Evolutionary conservation across 495 filamentous ascomycete genomes (phyloP), one percentile per base, ranked within the genome.

Genomic region (Neurospora pannonica): DNA sequence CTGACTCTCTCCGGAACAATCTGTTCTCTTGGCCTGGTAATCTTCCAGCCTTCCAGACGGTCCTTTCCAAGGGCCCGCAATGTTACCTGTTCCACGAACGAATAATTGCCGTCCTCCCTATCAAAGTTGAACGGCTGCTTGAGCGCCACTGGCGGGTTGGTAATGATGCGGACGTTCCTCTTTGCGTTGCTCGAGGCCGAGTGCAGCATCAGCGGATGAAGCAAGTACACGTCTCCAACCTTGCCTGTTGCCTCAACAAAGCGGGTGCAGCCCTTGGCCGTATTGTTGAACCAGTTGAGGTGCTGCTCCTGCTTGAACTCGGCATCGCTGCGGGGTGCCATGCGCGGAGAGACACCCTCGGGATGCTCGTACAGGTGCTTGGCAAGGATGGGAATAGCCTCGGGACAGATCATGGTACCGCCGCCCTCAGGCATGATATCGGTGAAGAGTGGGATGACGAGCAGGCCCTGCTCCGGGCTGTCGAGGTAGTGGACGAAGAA

Each of bases 401-500:
- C 83, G 0, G 88, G 86, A 76, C 89, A 89, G 70, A 93, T 84
- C 79, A 90, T 84, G 15, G 92, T 93, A n/a, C 90, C 92, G 24
- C 92, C 92, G 5, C 89, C 91, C 73, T 83, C 82, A 2, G 86
- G 78, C 36, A 82, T 78, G 72, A 93, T 90, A 77, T 93, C 90
- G 11, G 85, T 90, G 81, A 91, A 93, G 24, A 93, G 76, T 4
- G 92, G 91, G 69, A 90, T 92, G 21, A 93, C 89, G 0, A 94
- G 83, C 67, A 93, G 80, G 0, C 85, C 92, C 80, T 94, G 92
- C 82, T 93, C 92, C 0, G 89, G 88, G 67, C 88, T 91, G 80
- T 93, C 92, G 19, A 94, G 84, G 76, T 90, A 93, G 83, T 93
- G 91, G 17, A 91, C 85, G 81, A 93, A 93, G 80, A 92, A 93